Conservation (phyloP, 2,329 filamentous ascomycete genomes). For the Fusarium oxysporum region DNA sequence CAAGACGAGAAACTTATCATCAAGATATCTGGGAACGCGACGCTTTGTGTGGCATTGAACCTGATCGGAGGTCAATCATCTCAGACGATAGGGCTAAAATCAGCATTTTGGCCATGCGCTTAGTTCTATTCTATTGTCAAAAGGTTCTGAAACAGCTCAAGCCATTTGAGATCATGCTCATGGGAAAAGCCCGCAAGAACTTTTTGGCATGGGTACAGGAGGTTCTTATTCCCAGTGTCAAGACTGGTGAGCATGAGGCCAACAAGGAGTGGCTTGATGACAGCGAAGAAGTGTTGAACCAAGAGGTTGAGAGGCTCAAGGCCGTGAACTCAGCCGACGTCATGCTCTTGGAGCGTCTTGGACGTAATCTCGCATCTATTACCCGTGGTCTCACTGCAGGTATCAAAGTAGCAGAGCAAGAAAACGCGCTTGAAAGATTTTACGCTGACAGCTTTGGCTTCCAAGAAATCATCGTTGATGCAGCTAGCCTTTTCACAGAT, state of each 20-base stretch:
- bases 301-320: background rate
- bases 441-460: background rate
- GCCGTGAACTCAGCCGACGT: background rate
- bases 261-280: background rate
- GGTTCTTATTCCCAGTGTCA: background rate
- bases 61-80: background rate
- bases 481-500: background rate
- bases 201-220: background rate
- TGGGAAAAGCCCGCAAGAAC: background rate
- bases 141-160: background rate
- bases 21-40: background rate
- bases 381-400: background rate
- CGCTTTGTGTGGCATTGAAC: background rate
- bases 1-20: background rate
- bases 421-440: background rate
- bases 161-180: background rate
- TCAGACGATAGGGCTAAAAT: background rate
- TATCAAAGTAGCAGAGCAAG: background rate
- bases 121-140: background rate
- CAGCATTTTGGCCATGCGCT: background rate
- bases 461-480: background rate
- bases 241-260: background rate
- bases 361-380: background rate
- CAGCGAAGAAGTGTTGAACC: fast-evolving
- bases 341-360: background rate